These are phyloP conservation scores for Zygoascus bituminiphila DNA, from an alignment of 805 yeast species.

Conservation along the genomic window DNA sequence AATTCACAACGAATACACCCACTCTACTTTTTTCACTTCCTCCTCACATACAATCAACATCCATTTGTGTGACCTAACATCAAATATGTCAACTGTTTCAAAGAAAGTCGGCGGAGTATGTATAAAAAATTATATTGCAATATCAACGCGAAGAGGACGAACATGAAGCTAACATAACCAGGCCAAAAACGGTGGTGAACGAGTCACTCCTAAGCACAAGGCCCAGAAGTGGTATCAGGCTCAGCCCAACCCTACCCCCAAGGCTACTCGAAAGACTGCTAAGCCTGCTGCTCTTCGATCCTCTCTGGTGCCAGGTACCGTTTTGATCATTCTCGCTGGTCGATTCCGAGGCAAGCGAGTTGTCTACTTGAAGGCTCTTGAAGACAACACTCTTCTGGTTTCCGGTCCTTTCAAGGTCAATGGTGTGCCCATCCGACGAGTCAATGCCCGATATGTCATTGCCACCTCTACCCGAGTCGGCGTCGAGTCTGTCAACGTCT, in stretches of 20 bases:
- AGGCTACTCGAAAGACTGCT: constrained; percentile 81
- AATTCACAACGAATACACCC: not conserved
- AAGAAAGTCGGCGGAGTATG: constrained; percentile 30
- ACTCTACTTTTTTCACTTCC: not conserved
- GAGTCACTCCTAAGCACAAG: constrained; percentile 32
- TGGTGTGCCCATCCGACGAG: constrained; percentile 99
- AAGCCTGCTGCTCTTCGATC: constrained; percentile 95
- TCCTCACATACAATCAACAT: not conserved
- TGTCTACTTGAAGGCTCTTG: constrained; percentile 91
- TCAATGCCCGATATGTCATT: constrained; percentile 96
- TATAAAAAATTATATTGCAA: no score
- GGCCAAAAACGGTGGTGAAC: constrained; percentile 32
- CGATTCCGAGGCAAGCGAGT: constrained; percentile 99
- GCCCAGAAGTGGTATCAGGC: constrained; percentile 81
- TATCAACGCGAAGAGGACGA: not conserved
- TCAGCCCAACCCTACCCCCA: constrained; percentile 73
- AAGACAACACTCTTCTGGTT: constrained; percentile 95
- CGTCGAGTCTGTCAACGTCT: constrained; percentile 70
- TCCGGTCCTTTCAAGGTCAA: constrained; percentile 99
- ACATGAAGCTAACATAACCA: constrained; percentile 4
- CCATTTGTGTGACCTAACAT: constrained; percentile 3
- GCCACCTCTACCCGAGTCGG: constrained; percentile 93
- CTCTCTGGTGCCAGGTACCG: constrained; percentile 96
- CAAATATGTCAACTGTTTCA: constrained; percentile 27
- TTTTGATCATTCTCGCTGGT: constrained; percentile 94